phyloP scores from a whole-genome alignment of 2,329 filamentous ascomycete genomes.

The Curvularia hawaiiensis region DNA sequence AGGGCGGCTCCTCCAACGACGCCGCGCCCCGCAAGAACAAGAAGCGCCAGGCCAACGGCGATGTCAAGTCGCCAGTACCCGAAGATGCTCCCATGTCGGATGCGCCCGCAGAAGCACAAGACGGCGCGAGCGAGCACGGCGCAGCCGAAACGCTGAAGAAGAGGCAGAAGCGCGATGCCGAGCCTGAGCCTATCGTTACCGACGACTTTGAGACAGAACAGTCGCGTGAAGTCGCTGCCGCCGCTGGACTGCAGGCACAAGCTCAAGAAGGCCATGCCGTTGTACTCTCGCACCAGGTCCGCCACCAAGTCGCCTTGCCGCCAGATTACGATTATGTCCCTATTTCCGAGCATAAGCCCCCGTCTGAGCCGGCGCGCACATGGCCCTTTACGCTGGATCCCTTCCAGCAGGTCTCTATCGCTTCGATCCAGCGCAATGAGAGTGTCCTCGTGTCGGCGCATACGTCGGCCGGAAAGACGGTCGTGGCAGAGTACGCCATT shows the following conservation, averaged over 20 bases:
- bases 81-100: conserved; percentile 55
- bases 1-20: conserved; percentile 40
- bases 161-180: conserved; percentile 67
- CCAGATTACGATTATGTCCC: conserved; percentile 94
- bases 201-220: conserved; percentile 95
- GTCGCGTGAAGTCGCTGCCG: conserved; percentile 84
- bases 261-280: conserved; percentile 73
- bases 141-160: conserved; percentile 56
- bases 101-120: conserved; percentile 36
- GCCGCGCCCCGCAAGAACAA: conserved; percentile 63
- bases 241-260: conserved; percentile 68
- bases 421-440: conserved; percentile 94
- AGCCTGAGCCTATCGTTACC: conserved; percentile 80
- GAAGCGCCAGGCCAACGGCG: conserved; percentile 85
- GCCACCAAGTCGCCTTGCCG: conserved; percentile 94
- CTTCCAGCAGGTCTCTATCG: conserved; percentile 93
- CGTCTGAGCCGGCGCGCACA: conserved; percentile 79
- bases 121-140: conserved; percentile 35
- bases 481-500: conserved; percentile 97
- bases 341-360: conserved; percentile 93
- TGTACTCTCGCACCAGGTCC: conserved; percentile 93
- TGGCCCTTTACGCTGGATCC: conserved; percentile 95
- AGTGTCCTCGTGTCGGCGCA: conserved; percentile 97
- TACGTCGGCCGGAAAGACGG: conserved; percentile 96
- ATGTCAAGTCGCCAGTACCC: conserved; percentile 62